A percentile compares a stretch with the other conserved stretches of the same genome.
phyloP scores from a whole-genome alignment of 2,329 filamentous ascomycete species.

The Zymoseptoria pseudotritici region DNA sequence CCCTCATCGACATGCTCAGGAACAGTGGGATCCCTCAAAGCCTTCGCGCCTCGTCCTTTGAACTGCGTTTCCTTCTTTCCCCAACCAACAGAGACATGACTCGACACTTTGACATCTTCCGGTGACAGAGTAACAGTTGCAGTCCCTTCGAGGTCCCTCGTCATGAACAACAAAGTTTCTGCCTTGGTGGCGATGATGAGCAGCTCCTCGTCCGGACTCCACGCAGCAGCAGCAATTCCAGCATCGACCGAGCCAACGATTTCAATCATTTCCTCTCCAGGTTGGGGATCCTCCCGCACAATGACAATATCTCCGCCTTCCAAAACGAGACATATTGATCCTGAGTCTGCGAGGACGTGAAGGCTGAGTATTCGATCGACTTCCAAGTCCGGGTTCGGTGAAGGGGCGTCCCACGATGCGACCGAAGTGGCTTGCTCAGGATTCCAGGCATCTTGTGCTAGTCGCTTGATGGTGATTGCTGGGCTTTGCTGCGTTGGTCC shows the following conservation, averaged over 20 bases:
- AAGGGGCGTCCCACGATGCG: constrained; percentile 83
- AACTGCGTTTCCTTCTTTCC: constrained; percentile 98
- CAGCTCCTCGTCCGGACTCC: constrained; percentile 93
- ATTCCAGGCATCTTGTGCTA: constrained; percentile 35
- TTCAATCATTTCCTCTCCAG: constrained; percentile 73
- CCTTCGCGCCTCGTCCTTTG: constrained; percentile 63
- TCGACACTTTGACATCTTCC: constrained; percentile 74
- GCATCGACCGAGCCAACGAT: constrained; percentile 92
- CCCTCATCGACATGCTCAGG: constrained; percentile 88
- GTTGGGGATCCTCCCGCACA: constrained; percentile 63
- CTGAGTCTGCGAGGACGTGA: constrained; percentile 77
- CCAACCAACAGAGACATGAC: constrained; percentile 93
- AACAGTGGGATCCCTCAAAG: constrained; percentile 85
- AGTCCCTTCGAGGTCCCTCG: constrained; percentile 77
- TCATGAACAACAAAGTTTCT: constrained; percentile 83
- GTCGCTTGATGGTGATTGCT: constrained; percentile 63
- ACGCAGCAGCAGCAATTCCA: constrained; percentile 79
- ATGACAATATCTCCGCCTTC: constrained; percentile 86
- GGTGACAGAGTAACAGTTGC: constrained; percentile 66
- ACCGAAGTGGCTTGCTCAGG: constrained; percentile 46
- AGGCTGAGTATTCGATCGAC: constrained; percentile 71
- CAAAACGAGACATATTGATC: constrained; percentile 72
- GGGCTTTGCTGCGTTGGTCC: constrained; percentile 62
- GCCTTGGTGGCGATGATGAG: constrained; percentile 74
- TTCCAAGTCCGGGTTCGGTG: constrained; percentile 65